phyloP scores from a whole-genome alignment of 495 filamentous ascomycete species.

The Hypoxylon fuscum region DNA sequence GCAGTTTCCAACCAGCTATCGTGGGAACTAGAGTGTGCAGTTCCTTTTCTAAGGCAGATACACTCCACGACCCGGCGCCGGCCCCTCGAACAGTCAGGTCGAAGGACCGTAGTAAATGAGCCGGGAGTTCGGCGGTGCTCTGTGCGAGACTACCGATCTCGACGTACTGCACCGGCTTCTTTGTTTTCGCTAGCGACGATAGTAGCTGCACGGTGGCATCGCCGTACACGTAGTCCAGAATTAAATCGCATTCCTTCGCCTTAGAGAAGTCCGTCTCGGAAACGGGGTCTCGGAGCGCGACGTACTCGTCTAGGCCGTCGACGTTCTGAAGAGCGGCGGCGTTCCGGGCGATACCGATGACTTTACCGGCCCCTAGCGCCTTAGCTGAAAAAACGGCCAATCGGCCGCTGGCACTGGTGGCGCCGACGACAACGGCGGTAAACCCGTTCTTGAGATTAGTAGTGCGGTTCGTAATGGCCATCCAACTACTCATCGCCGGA shows the following conservation, averaged over 20 bases:
- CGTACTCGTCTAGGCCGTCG: constrained; percentile 46
- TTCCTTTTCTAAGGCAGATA: constrained; percentile 26
- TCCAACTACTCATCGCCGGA: constrained; percentile 56
- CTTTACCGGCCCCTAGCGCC: constrained; percentile 50
- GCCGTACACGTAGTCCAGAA: constrained; percentile 47
- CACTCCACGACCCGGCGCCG: constrained; percentile 37
- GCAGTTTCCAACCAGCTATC: constrained; percentile 29
- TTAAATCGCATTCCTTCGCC: constrained; percentile 27
- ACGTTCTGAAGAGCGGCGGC: constrained; percentile 37
- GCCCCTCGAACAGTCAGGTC: constrained; percentile 40
- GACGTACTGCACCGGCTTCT: constrained; percentile 41
- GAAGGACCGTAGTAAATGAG: constrained; percentile 37
- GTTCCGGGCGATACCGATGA: constrained; percentile 55
- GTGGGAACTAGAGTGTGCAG: constrained; percentile 29
- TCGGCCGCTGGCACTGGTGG: constrained; percentile 52
- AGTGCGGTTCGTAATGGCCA: constrained; percentile 51
- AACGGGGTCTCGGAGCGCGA: constrained; percentile 47
- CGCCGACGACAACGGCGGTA: constrained; percentile 55
- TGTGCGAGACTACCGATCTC: constrained; percentile 41
- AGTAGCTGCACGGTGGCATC: constrained; percentile 38
- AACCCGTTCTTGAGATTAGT: constrained; percentile 44
- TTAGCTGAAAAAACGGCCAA: constrained; percentile 50
- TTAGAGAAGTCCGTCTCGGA: constrained; percentile 52
- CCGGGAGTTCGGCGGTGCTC: constrained; percentile 27
- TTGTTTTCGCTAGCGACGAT: constrained; percentile 25